Base-by-base conservation (phyloP, 2,329 filamentous ascomycete genomes). In the Penicillium sp. region DNA sequence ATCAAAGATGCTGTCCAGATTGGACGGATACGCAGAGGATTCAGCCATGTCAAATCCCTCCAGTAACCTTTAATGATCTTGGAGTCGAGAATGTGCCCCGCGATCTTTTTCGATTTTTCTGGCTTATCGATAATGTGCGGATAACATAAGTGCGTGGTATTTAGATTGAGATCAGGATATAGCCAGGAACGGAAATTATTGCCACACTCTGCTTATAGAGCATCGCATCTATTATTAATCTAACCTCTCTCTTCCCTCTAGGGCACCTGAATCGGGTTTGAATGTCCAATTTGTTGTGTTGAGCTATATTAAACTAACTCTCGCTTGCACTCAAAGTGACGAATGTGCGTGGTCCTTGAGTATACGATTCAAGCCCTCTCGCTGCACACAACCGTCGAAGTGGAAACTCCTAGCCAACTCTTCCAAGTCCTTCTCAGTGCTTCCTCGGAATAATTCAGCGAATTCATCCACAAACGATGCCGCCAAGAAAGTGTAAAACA, bases 381-480 rank as follows among this genome's bases (percentile, higher is more conserved):
- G 68, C 64, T 77, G 77, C 38, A 80, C 55, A 61, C 82, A 85
- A 41, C 80, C 75, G 45, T 84, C 80, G 60, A 83, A 78, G 27
- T 75, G 74, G 62, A 86, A 86, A 54, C 76, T 82, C 15, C 66
- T 71, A 1, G 80, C 81, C 42, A 83, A 68, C 54, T 78, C 79
- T 56, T 86, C 82, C 25, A 86, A 63, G 59, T 85, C 78, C 29
- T 78, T 76, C 50, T 78, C 66, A 0, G 68, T 74, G 72, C 80
- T 81, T 4, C 71, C 79, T 39, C 72, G 68, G 60, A 86, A 86
- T 32, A 82, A 67, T 61, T 79, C 77, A 1, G 82, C 82, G 66
- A 82, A 79, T 64, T 86, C 83, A 65, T 79, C 77, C 6, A 74
- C 73, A 54, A 82, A 71, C 49, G 79, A 80, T 55, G 79, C 77